phyloP scores from a whole-genome alignment of 176 grass and related monocot species.

The Aegilops speltoides region DNA sequence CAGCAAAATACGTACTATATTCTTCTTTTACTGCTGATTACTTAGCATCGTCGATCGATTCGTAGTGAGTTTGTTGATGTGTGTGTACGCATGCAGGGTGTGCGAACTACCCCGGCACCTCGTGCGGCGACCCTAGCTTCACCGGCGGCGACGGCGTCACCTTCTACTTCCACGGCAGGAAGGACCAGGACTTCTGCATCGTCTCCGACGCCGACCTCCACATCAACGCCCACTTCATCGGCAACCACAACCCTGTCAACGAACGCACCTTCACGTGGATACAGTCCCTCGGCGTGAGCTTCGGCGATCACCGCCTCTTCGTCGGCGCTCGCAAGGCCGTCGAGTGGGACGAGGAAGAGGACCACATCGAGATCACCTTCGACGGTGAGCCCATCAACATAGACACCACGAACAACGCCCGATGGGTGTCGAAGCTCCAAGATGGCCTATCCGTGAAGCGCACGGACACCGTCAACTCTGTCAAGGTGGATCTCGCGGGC shows the following conservation, averaged over 20 bases:
- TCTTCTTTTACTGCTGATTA: too few relatives aligned
- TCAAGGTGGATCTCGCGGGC: slow-evolving; percentile 48
- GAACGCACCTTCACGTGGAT: slow-evolving; percentile 41
- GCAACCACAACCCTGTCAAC: slow-evolving; percentile 46
- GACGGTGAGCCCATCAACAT: slow-evolving; percentile 43
- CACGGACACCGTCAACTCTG: slow-evolving; percentile 26
- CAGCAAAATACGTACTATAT: too few relatives aligned
- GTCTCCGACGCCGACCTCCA: slow-evolving; percentile 55
- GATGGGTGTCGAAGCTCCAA: slow-evolving; percentile 17
- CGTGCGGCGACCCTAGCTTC: slow-evolving; percentile 67
- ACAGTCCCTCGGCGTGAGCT: slow-evolving; percentile 35
- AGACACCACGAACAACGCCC: slow-evolving; percentile 3
- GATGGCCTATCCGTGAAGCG: slow-evolving; percentile 14
- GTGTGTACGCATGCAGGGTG: not conserved
- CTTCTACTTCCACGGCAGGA: slow-evolving; percentile 72
- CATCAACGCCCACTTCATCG: slow-evolving; percentile 72
- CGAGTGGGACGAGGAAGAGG: slow-evolving; percentile 52
- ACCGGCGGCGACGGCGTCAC: slow-evolving; percentile 61
- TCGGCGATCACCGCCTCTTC: slow-evolving; percentile 46
- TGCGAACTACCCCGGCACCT: not conserved
- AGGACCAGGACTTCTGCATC: slow-evolving; percentile 53
- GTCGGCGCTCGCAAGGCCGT: slow-evolving; percentile 35
- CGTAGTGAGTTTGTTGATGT: too few relatives aligned
- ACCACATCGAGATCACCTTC: slow-evolving; percentile 50
- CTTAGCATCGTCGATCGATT: too few relatives aligned